phyloP scores from a whole-genome alignment of 305 asterid species.

The Solanum hybrid region DNA sequence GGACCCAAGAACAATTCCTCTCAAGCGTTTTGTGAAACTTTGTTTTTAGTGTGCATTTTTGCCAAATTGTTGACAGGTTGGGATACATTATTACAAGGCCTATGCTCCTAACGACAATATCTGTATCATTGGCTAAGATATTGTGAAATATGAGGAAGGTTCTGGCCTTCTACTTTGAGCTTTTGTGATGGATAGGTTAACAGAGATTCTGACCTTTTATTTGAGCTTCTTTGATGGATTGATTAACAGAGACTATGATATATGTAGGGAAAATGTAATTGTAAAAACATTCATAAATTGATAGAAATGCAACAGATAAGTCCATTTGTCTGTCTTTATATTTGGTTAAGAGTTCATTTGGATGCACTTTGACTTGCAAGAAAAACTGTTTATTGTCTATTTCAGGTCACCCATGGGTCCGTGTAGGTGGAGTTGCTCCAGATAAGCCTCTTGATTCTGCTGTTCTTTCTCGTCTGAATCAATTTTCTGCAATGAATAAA shows the following conservation, averaged over 20 bases:
- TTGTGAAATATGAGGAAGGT: not conserved
- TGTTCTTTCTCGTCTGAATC: slow-evolving; percentile 70
- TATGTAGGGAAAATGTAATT: not conserved
- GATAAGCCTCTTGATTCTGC: slow-evolving; percentile 93
- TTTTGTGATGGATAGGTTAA: not conserved
- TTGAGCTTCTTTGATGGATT: not conserved
- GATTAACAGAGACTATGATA: not conserved
- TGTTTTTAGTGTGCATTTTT: not conserved
- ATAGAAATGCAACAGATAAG: not conserved
- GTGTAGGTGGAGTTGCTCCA: slow-evolving; percentile 61
- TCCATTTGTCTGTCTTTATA: not conserved
- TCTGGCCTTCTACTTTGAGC: not conserved
- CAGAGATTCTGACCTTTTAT: not conserved
- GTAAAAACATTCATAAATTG: not conserved
- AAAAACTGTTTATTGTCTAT: not conserved
- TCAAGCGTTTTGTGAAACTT: not conserved
- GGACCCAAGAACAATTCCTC: not conserved
- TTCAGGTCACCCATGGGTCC: slow-evolving; percentile 92
- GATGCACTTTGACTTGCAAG: not conserved
- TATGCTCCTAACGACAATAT: not conserved
- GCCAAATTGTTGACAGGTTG: not conserved
- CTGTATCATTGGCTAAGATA: not conserved
- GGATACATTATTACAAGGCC: not conserved
- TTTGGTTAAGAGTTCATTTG: not conserved
- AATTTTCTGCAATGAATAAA: slow-evolving; percentile 84